Conservation (phyloP, 192 early-diverging fungal species). For the Linnemannia exigua region DNA sequence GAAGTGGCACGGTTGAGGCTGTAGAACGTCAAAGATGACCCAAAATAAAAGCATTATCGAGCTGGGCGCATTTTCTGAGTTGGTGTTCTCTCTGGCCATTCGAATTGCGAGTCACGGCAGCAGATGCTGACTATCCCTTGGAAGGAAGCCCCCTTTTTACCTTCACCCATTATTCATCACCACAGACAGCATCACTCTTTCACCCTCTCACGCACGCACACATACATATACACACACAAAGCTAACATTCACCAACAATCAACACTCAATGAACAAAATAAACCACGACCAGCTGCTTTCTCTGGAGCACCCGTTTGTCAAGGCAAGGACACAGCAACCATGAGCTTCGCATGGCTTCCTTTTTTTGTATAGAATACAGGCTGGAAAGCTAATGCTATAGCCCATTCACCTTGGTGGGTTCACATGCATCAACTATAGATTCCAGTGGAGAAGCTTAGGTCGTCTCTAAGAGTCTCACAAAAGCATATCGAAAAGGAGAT, state of each 20-base stretch:
- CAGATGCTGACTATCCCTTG: not conserved
- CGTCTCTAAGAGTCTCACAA: conserved; percentile 64
- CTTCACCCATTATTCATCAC: conserved; percentile 1
- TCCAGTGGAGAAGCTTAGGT: conserved; percentile 55
- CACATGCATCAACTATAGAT: conserved; percentile 26
- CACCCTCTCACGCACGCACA: not conserved
- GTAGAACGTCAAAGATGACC: not conserved
- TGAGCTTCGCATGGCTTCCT: not conserved
- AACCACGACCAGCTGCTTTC: conserved; percentile 86
- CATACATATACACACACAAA: not conserved
- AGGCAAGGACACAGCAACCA: conserved; percentile 66
- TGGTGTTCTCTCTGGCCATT: too few species aligned
- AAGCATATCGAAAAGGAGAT: conserved; percentile 91
- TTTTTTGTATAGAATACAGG: too few species aligned
- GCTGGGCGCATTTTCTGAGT: too few species aligned
- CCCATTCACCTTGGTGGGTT: conserved; percentile 6
- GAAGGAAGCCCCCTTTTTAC: not conserved
- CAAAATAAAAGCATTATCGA: not conserved
- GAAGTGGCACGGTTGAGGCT: conserved; percentile 64
- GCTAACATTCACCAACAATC: not conserved
- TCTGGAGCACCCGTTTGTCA: conserved; percentile 95
- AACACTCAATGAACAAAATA: conserved; percentile 72
- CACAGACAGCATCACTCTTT: not conserved
- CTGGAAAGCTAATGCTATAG: not conserved
- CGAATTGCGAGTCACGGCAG: conserved; percentile 12